Evolutionary conservation across 371 early-diverging fungal genomes (phyloP).

Genomic region (Rhizopus arrhizus): DNA sequence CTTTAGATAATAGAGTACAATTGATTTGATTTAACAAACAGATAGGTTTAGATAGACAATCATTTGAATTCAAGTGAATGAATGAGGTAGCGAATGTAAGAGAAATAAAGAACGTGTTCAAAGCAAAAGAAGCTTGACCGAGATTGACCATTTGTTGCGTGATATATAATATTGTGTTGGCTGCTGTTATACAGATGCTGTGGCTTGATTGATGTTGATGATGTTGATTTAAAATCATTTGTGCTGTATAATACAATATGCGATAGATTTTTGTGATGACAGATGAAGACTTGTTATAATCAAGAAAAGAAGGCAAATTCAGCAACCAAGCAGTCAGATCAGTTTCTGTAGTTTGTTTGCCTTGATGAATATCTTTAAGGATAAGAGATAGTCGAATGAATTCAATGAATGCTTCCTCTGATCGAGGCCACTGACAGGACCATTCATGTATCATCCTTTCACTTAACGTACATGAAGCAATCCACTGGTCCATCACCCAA

Average conservation of each 20-base stretch:
- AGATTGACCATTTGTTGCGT: conserved; percentile 43
- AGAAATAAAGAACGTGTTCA: conserved; percentile 32
- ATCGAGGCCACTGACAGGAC: conserved; percentile 37
- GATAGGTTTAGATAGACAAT: conserved; percentile 13
- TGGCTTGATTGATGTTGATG: conserved; percentile 11
- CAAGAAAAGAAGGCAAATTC: conserved; percentile 43
- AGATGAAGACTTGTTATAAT: conserved; percentile 32
- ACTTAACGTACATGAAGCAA: conserved; percentile 30
- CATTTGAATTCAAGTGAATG: conserved; percentile 17
- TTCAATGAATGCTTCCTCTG: conserved; percentile 44
- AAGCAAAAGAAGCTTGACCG: conserved; percentile 26
- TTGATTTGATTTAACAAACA: conserved; percentile 21
- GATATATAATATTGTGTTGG: conserved; percentile 43
- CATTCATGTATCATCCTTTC: conserved; percentile 13
- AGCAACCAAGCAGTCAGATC: conserved; percentile 44
- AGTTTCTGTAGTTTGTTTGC: conserved; percentile 8
- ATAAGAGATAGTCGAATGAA: conserved; percentile 42
- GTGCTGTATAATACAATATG: conserved; percentile 50
- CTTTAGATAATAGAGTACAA: conserved; percentile 12
- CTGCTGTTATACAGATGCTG: conserved; percentile 37
- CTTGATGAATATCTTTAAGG: conserved; percentile 25
- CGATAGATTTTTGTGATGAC: conserved; percentile 41
- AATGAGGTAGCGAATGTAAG: conserved; percentile 30
- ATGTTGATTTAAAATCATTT: conserved; percentile 31
- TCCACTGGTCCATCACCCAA: conserved; percentile 46